Percentiles rank a stretch among this genome's conserved stretches.
phyloP scores from a whole-genome alignment of 2,329 filamentous ascomycete genomes.

The Ceratocystis cacaofunesta region DNA sequence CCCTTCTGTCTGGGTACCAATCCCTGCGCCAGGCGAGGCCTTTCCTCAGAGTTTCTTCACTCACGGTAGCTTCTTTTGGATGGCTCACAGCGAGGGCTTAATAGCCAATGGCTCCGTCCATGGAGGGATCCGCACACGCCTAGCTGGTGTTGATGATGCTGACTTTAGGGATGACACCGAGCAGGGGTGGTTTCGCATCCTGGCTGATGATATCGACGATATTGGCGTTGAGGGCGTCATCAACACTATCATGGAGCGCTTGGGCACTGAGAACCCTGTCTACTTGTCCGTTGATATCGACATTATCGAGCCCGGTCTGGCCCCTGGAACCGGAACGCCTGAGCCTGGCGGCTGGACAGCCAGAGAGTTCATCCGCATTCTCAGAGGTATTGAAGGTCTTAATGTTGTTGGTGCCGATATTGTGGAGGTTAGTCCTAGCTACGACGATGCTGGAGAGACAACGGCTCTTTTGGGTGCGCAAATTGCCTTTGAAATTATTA shows the following conservation, averaged over 20 bases:
- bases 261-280: slow-evolving; percentile 62
- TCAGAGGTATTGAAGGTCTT: slow-evolving; percentile 65
- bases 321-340: slow-evolving; percentile 70
- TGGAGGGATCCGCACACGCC: slow-evolving; percentile 64
- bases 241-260: slow-evolving; percentile 50
- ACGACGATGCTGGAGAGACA: slow-evolving; percentile 61
- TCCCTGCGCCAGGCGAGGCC: slow-evolving; percentile 22
- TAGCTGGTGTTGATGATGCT: slow-evolving; percentile 46
- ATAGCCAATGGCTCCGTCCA: slow-evolving; percentile 65
- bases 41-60: slow-evolving; percentile 47
- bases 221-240: slow-evolving; percentile 59
- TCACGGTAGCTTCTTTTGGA: slow-evolving; percentile 86
- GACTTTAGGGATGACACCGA: slow-evolving; percentile 55
- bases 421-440: slow-evolving; percentile 74
- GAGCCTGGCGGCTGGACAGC: slow-evolving; percentile 88
- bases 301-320: slow-evolving; percentile 55
- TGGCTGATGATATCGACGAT: slow-evolving; percentile 78
- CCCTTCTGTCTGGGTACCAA: slow-evolving; percentile 55
- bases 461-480: slow-evolving; percentile 69
- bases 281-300: slow-evolving; percentile 75
- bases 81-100: slow-evolving; percentile 66
- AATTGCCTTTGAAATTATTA: slow-evolving; percentile 70
- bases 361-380: slow-evolving; percentile 67
- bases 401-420: slow-evolving; percentile 83
- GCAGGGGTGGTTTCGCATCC: slow-evolving; percentile 63